A percentile compares a stretch with the other conserved stretches of the same genome.
Conservation (phyloP, 2,329 filamentous ascomycete species). For the Cladosporium austrohemisphaericum region DNA sequence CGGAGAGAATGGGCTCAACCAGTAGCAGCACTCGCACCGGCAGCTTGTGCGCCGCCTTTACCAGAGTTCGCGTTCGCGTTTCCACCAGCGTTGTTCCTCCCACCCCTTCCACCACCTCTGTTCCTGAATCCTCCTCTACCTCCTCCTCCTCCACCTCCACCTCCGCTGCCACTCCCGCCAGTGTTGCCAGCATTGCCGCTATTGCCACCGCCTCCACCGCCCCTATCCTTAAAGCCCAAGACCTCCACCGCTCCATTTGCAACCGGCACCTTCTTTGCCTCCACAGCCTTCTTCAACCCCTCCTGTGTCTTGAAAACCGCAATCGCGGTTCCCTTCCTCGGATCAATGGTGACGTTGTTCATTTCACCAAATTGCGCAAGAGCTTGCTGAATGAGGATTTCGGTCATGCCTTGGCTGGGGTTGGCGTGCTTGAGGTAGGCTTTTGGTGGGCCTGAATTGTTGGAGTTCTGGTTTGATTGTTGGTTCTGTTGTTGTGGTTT, state of each 20-base stretch:
- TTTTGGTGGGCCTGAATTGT: conserved; percentile 67
- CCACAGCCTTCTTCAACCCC: conserved; percentile 71
- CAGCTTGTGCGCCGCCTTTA: too few relatives aligned
- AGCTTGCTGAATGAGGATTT: conserved; percentile 69
- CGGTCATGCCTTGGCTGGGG: conserved; percentile 86
- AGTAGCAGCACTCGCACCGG: not conserved
- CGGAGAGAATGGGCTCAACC: too few relatives aligned
- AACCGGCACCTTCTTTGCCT: conserved; percentile 75
- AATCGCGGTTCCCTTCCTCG: conserved; percentile 91
- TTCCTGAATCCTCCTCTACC: conserved; percentile 1
- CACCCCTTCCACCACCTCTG: too few relatives aligned
- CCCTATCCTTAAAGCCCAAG: conserved; percentile 67
- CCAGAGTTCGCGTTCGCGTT: not conserved
- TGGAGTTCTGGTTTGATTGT: conserved; percentile 50
- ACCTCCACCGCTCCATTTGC: conserved; percentile 85
- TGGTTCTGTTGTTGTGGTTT: conserved; percentile 20
- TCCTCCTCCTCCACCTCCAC: not conserved
- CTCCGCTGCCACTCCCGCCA: not conserved
- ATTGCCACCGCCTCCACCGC: conserved; percentile 16
- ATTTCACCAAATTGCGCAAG: conserved; percentile 72
- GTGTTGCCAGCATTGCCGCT: conserved; percentile 10
- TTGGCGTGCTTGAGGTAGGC: conserved; percentile 59
- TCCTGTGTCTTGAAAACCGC: conserved; percentile 77
- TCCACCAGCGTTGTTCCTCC: not conserved
- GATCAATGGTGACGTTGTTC: conserved; percentile 83